Evolutionary conservation across 192 early-diverging fungal genomes (phyloP).

Genomic region (Umbelopsis ramanniana): DNA sequence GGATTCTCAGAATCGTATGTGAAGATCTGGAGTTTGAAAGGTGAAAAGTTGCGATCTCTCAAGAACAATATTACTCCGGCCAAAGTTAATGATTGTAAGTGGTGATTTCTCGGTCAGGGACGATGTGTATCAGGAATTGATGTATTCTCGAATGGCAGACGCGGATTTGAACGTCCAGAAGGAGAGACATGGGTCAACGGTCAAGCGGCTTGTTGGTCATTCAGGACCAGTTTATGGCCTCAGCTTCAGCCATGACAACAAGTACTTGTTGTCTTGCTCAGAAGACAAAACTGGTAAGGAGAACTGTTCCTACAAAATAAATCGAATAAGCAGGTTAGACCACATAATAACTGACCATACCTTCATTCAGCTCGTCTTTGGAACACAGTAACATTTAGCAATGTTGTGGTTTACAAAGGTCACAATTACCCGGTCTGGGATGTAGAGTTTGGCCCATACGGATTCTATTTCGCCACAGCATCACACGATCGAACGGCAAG

Average conservation of each 20-base stretch:
- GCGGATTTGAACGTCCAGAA: constrained; percentile 63
- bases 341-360: background rate
- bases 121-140: background rate
- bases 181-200: constrained; percentile 63
- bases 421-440: constrained; percentile 99
- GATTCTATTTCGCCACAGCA: constrained; percentile 97
- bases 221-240: constrained; percentile 89
- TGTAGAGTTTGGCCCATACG: constrained; percentile 86
- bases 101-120: background rate
- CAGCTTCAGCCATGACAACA: constrained; percentile 84
- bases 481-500: constrained; percentile 95
- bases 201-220: constrained; percentile 82
- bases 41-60: constrained; percentile 70
- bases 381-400: constrained; percentile 89
- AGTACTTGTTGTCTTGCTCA: constrained; percentile 86
- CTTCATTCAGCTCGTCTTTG: constrained; percentile 80
- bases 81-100: constrained; percentile 57
- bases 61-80: constrained; percentile 62
- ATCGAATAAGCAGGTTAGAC: too few relatives aligned
- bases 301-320: background rate
- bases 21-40: constrained; percentile 89
- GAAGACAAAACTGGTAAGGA: constrained; percentile 86
- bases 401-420: constrained; percentile 94
- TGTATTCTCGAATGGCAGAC: constrained; percentile 26
- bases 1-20: constrained; percentile 97